phyloP scores from a whole-genome alignment of 2,329 filamentous ascomycete genomes.

The Sporothrix pallida region DNA sequence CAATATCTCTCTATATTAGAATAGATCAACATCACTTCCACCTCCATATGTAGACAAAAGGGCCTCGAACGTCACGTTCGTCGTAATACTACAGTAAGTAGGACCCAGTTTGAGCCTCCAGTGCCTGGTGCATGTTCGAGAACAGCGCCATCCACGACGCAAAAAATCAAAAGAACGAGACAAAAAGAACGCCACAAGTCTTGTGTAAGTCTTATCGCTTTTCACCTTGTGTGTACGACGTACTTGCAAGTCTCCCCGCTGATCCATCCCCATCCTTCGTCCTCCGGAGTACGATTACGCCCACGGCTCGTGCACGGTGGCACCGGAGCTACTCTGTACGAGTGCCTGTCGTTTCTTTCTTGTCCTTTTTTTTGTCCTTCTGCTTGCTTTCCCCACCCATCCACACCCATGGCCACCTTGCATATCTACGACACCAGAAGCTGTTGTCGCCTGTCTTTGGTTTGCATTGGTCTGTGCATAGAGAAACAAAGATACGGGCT shows the following conservation, averaged over 20 bases:
- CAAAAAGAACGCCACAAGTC: constrained; percentile 1
- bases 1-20: background rate
- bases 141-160: background rate
- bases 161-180: background rate
- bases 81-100: background rate
- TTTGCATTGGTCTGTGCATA: background rate
- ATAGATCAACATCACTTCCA: background rate
- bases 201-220: too few relatives aligned
- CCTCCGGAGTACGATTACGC: background rate
- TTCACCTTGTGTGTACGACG: background rate
- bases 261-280: constrained; percentile 1
- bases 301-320: background rate
- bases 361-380: too few relatives aligned
- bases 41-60: background rate
- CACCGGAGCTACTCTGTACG: background rate
- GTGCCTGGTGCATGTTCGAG: background rate
- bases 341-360: background rate
- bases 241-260: background rate
- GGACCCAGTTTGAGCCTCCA: background rate
- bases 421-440: constrained; percentile 9
- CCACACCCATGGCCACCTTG: constrained; percentile 15
- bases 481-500: constrained; percentile 14
- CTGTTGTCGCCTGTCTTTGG: background rate
- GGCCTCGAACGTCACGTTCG: background rate
- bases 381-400: constrained; percentile 9